Evolutionary conservation across 495 filamentous ascomycete species (phyloP).

Genomic region (Neohortaea acidophila): DNA sequence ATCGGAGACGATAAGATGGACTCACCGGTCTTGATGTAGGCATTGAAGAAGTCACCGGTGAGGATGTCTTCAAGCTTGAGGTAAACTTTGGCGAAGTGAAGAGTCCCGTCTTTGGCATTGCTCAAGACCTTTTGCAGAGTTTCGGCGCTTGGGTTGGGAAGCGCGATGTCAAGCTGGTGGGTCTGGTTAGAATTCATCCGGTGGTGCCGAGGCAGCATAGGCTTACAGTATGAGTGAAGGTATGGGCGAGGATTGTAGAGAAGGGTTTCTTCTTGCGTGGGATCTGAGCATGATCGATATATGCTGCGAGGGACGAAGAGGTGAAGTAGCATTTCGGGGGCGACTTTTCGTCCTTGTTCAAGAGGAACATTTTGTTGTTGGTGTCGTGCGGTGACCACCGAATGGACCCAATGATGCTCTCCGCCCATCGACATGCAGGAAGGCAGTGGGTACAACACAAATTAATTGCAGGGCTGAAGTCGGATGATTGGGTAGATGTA

Average conservation of each 20-base stretch:
- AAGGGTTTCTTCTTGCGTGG: slow-evolving; percentile 62
- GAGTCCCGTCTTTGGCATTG: slow-evolving; percentile 27
- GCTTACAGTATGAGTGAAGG: slow-evolving; percentile 62
- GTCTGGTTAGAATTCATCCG: slow-evolving; percentile 1
- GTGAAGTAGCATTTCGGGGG: slow-evolving; percentile 64
- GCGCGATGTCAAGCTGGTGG: slow-evolving; percentile 52
- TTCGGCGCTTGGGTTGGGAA: slow-evolving; percentile 53
- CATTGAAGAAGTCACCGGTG: slow-evolving; percentile 64
- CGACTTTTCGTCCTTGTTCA: slow-evolving; percentile 39
- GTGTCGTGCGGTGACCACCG: no score
- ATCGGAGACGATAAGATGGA: no score
- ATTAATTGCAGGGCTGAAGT: no score
- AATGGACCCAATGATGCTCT: no score
- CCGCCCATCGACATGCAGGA: no score
- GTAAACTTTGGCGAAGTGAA: slow-evolving; percentile 51
- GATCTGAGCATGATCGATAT: slow-evolving; percentile 53
- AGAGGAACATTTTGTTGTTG: slow-evolving; percentile 51
- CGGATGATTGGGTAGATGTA: no score
- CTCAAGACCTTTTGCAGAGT: slow-evolving; percentile 38
- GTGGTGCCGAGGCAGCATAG: neutral
- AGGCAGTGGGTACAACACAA: no score
- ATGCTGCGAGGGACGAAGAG: slow-evolving; percentile 43
- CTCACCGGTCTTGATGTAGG: slow-evolving; percentile 74
- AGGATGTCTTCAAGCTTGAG: slow-evolving; percentile 60
- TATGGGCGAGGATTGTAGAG: slow-evolving; percentile 46